Evolutionary conservation across 805 yeast species (phyloP).

Genomic region (Yarrowia osloensis): DNA sequence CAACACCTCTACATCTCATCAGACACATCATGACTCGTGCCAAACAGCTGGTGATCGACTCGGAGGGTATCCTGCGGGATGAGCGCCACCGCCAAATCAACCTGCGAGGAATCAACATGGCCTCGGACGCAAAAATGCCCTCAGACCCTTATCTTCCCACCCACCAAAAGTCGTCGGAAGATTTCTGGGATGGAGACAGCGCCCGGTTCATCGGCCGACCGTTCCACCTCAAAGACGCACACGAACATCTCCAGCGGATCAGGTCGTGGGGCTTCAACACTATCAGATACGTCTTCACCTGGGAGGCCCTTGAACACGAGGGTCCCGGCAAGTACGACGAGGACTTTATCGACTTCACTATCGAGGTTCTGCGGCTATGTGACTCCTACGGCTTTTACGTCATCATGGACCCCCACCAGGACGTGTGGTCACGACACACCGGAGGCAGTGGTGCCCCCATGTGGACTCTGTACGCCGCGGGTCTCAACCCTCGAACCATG

Average conservation of each 20-base stretch:
- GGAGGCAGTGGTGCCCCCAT: slow-evolving; percentile 95
- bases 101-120: slow-evolving; percentile 79
- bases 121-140: slow-evolving; percentile 74
- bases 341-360: slow-evolving; percentile 70
- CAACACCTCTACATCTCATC: no score
- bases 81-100: slow-evolving; percentile 56
- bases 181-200: slow-evolving; percentile 61
- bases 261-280: slow-evolving; percentile 81
- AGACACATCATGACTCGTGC: slow-evolving; percentile 4
- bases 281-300: slow-evolving; percentile 74
- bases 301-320: slow-evolving; percentile 89
- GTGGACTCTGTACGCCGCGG: slow-evolving; percentile 93
- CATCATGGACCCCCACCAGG: slow-evolving; percentile 87
- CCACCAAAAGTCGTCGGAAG: slow-evolving; percentile 41
- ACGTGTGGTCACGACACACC: slow-evolving; percentile 85
- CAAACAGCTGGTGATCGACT: slow-evolving; percentile 39
- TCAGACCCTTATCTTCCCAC: slow-evolving; percentile 50
- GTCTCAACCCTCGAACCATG: slow-evolving; percentile 72
- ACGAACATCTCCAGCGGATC: slow-evolving; percentile 64
- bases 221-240: slow-evolving; percentile 71
- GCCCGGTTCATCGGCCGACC: slow-evolving; percentile 81
- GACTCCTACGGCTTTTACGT: slow-evolving; percentile 70
- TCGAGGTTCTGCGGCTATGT: slow-evolving; percentile 60
- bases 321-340: slow-evolving; percentile 85
- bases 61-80: slow-evolving; percentile 60